phyloP scores from a whole-genome alignment of 345 rosid species.

The Viola odorata region DNA sequence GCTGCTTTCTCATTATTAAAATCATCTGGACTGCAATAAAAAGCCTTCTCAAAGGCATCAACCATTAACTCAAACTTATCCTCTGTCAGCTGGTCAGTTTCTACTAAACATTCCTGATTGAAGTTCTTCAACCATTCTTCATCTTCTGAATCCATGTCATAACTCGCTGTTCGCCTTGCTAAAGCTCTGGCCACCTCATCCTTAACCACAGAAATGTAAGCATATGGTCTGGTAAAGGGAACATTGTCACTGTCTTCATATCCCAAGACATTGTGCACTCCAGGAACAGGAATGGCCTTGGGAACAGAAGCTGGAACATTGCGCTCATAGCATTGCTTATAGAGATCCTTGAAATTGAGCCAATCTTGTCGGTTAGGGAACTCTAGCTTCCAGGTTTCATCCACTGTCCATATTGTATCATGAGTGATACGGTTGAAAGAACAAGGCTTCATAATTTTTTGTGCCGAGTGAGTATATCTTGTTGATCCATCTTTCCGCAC shows the following conservation, averaged over 20 bases:
- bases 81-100: constrained; percentile 38
- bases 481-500: constrained; percentile 49
- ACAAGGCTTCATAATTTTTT: constrained; percentile 55
- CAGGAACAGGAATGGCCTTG: constrained; percentile 82
- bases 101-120: constrained; percentile 33
- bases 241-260: constrained; percentile 28
- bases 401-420: constrained; percentile 61
- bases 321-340: constrained; percentile 73
- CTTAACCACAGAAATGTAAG: constrained; percentile 45
- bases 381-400: constrained; percentile 83
- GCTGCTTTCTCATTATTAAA: constrained; percentile 46
- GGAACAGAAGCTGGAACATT: constrained; percentile 35
- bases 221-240: constrained; percentile 48
- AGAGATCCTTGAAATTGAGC: constrained; percentile 75
- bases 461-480: constrained; percentile 44
- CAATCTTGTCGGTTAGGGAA: constrained; percentile 66
- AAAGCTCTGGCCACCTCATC: constrained; percentile 84
- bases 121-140: constrained; percentile 72
- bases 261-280: constrained; percentile 55
- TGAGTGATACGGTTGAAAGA: constrained; percentile 60
- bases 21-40: constrained; percentile 52
- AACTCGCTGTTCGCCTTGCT: constrained; percentile 51
- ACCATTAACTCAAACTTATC: constrained; percentile 78
- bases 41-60: constrained; percentile 80
- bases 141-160: constrained; percentile 95